phyloP scores from a whole-genome alignment of 345 rosid genomes.

The Eutrema heterophyllum region DNA sequence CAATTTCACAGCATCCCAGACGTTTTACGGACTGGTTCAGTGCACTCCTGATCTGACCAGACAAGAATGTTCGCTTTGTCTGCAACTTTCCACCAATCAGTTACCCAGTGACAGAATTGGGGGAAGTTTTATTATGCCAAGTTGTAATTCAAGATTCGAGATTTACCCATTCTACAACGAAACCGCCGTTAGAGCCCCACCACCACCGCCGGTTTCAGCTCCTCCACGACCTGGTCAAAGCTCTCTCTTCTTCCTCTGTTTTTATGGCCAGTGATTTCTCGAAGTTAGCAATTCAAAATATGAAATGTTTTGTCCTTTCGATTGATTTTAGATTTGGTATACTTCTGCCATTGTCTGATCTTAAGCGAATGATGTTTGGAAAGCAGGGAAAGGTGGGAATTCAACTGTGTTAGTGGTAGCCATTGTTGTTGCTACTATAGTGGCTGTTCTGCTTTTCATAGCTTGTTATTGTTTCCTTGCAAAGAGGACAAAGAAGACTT shows the following conservation, averaged over 20 bases:
- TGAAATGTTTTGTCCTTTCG: too few relatives aligned
- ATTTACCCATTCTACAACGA: slow-evolving; percentile 29
- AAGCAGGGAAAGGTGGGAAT: slow-evolving; percentile 26
- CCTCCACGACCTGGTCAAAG: too few relatives aligned
- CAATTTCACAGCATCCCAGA: background rate
- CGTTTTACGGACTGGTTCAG: slow-evolving; percentile 39
- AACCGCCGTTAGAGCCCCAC: background rate
- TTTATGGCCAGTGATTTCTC: too few relatives aligned
- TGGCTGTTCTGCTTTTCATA: slow-evolving; percentile 20
- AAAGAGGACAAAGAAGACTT: slow-evolving; percentile 24
- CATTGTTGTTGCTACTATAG: slow-evolving; percentile 20
- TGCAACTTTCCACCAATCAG: background rate
- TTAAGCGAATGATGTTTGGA: background rate
- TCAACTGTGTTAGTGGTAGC: slow-evolving; percentile 16
- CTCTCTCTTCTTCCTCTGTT: too few relatives aligned
- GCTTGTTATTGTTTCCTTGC: slow-evolving; percentile 26
- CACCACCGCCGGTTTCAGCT: too few relatives aligned
- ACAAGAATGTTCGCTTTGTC: slow-evolving; percentile 22
- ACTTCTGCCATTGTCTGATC: background rate
- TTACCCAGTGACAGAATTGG: slow-evolving; percentile 25
- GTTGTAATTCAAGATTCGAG: slow-evolving; percentile 43
- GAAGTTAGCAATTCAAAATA: too few relatives aligned
- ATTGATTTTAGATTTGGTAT: too few relatives aligned
- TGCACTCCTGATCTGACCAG: slow-evolving; percentile 47
- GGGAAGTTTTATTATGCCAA: slow-evolving; percentile 24